These are phyloP conservation scores for Staphylotrichum tortipilum DNA, from an alignment of 495 filamentous ascomycete genomes.

Conservation along the genomic window DNA sequence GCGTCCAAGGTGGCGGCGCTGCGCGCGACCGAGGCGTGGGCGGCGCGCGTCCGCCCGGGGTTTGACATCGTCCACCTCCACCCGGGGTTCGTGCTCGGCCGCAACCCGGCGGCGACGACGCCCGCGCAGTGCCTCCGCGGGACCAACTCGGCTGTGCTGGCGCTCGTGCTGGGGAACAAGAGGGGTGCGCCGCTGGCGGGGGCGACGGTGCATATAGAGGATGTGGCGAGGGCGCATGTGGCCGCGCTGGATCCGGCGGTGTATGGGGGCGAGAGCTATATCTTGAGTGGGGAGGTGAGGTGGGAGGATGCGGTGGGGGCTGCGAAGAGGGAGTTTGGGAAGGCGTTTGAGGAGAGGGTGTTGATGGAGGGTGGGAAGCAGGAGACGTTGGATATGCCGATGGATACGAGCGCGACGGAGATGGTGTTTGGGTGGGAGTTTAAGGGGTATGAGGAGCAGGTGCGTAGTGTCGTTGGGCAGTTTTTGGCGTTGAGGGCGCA, in stretches of 20 bases:
- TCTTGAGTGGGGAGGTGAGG: constrained; percentile 22
- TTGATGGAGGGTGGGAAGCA: constrained; percentile 33
- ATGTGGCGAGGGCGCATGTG: constrained; percentile 38
- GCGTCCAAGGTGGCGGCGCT: constrained; percentile 38
- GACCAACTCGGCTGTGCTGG: constrained; percentile 30
- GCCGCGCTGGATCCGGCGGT: constrained; percentile 31
- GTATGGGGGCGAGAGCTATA: constrained; percentile 32
- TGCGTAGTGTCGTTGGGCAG: not conserved
- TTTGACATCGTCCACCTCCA: constrained; percentile 42
- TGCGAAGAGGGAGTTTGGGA: constrained; percentile 31
- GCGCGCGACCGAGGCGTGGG: constrained; percentile 33
- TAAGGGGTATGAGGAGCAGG: not conserved
- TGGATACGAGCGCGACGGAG: constrained; percentile 23
- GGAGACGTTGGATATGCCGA: constrained; percentile 26
- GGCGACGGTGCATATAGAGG: constrained; percentile 34
- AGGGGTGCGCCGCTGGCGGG: constrained; percentile 23
- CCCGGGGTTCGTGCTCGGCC: constrained; percentile 38
- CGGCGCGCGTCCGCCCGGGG: constrained; percentile 29
- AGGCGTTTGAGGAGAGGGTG: constrained; percentile 30
- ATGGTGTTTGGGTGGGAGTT: not conserved
- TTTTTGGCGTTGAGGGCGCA: not conserved
- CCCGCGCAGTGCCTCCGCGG: constrained; percentile 26
- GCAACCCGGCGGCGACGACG: constrained; percentile 32
- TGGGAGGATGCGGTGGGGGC: constrained; percentile 41
- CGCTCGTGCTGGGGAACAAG: constrained; percentile 28